phyloP scores from a whole-genome alignment of 768 basidiomycete genomes.

The Rhodotorula diobovata region DNA sequence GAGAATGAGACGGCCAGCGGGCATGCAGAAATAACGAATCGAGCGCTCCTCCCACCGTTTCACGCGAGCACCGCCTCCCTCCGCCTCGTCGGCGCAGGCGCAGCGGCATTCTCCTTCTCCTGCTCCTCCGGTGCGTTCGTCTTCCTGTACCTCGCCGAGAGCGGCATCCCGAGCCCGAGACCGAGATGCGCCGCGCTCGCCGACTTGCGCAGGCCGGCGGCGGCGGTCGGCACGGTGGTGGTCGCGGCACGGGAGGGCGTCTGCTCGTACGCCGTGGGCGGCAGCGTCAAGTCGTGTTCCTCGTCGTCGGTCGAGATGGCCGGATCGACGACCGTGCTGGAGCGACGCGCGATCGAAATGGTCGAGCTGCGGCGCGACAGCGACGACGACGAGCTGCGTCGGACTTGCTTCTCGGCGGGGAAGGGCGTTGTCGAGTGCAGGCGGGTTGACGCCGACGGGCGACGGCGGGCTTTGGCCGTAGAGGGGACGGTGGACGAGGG shows the following conservation, averaged over 20 bases:
- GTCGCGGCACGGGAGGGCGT: slow-evolving; percentile 10
- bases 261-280: slow-evolving; percentile 8
- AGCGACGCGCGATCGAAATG: background rate
- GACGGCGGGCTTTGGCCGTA: background rate
- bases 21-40: background rate
- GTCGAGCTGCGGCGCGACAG: background rate
- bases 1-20: no score
- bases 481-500: background rate
- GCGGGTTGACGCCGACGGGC: background rate
- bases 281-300: slow-evolving; percentile 20
- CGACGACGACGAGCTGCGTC: background rate
- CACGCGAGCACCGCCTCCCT: background rate
- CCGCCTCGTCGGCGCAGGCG: background rate
- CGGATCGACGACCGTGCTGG: background rate
- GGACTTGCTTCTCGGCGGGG: background rate
- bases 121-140: background rate
- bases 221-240: no score
- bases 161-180: background rate
- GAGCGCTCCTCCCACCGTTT: background rate
- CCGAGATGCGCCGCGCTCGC: background rate
- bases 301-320: background rate
- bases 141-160: no score
- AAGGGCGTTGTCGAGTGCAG: slow-evolving; percentile 4
- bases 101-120: slow-evolving; percentile 1
- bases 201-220: background rate